Evolutionary conservation across 1,284 basidiomycete genomes (phyloP).

Genomic region (Trichosporon sp.): DNA sequence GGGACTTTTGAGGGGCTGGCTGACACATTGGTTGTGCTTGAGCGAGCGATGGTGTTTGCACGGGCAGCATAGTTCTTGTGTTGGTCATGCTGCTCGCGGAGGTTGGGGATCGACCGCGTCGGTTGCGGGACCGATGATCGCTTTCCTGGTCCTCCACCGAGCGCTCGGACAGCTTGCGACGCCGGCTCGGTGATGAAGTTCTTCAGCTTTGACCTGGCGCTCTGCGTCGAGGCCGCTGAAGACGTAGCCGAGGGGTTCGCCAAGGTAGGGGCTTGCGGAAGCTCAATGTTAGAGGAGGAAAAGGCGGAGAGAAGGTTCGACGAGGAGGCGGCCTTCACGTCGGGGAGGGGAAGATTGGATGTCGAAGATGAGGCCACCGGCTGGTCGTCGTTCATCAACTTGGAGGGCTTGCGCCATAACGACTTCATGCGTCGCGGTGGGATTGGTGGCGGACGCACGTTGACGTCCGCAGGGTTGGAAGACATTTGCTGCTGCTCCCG

Average conservation of each 20-base stretch:
- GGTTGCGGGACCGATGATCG: neutral
- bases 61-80: constrained; percentile 4
- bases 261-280: neutral
- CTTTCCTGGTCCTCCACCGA: constrained; percentile 6
- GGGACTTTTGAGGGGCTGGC: neutral
- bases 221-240: constrained; percentile 2
- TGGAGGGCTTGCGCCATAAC: constrained; percentile 10
- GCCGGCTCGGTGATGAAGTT: constrained; percentile 12
- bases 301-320: constrained; percentile 9
- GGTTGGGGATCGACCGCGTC: neutral
- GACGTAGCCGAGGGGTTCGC: neutral
- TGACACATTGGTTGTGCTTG: neutral
- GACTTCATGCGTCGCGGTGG: constrained; percentile 6
- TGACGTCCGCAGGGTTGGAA: neutral
- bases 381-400: constrained; percentile 2
- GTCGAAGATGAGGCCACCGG: constrained; percentile 8
- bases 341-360: constrained; percentile 2
- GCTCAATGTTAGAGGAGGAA: neutral
- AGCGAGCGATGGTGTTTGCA: constrained; percentile 5
- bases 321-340: constrained; percentile 1
- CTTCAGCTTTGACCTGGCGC: constrained; percentile 11
- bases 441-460: constrained; percentile 3
- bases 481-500: constrained; percentile 12
- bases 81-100: constrained; percentile 9
- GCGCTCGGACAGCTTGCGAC: neutral